Conservation (phyloP, 1,284 basidiomycete genomes). For the Meira nashicola region DNA sequence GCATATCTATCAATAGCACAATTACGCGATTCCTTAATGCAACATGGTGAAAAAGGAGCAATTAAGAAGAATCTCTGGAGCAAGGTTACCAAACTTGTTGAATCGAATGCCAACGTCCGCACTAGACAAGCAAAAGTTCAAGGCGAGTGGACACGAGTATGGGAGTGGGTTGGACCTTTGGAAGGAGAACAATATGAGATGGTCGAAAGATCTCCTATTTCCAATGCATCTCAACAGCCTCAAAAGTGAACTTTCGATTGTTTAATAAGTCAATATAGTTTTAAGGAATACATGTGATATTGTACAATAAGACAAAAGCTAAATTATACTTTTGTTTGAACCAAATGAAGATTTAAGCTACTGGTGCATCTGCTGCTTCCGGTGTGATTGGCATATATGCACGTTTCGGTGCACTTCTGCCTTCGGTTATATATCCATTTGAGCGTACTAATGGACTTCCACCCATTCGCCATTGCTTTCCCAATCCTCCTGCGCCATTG, state of each 20-base stretch:
- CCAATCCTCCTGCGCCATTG: constrained; percentile 38
- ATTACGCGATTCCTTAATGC: constrained; percentile 81
- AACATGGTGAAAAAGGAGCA: constrained; percentile 70
- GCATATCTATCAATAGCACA: constrained; percentile 82
- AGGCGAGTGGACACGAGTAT: constrained; percentile 64
- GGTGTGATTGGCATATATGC: background rate
- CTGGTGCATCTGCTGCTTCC: background rate
- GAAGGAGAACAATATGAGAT: background rate
- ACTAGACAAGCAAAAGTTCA: constrained; percentile 78
- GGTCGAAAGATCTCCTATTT: too few relatives aligned
- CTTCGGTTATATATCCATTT: constrained; percentile 32
- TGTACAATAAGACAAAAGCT: background rate
- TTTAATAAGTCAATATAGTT: background rate
- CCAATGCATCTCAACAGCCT: background rate
- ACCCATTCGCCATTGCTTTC: constrained; percentile 40
- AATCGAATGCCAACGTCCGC: constrained; percentile 89
- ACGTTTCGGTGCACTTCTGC: constrained; percentile 31
- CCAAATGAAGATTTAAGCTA: background rate
- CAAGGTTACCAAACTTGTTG: constrained; percentile 78
- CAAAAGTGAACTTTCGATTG: background rate
- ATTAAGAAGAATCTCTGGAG: constrained; percentile 73
- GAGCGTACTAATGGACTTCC: constrained; percentile 40
- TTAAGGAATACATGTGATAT: background rate
- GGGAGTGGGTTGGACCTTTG: constrained; percentile 55
- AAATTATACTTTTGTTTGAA: background rate